Evolutionary conservation across 192 early-diverging fungal species (phyloP).

Genomic region (Backusella parvicylindrica): DNA sequence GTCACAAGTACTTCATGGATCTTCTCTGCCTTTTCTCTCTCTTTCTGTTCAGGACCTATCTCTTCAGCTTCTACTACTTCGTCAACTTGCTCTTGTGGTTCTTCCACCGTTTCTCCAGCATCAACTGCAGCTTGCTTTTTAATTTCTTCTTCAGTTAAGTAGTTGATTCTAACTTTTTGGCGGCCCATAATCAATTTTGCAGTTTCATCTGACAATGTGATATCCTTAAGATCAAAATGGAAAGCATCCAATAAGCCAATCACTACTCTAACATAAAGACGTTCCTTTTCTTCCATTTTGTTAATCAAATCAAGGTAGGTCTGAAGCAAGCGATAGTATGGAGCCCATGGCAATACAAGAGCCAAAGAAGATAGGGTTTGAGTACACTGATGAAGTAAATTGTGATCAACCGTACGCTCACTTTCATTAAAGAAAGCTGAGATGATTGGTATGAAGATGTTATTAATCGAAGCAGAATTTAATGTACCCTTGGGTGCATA

Average conservation of each 20-base stretch:
- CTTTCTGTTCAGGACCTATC: conserved; percentile 28
- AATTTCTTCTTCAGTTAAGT: conserved; percentile 31
- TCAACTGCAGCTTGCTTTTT: conserved; percentile 37
- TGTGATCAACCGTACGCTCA: conserved; percentile 62
- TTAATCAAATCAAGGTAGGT: conserved; percentile 67
- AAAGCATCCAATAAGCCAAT: conserved; percentile 84
- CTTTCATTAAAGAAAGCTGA: conserved; percentile 85
- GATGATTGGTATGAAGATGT: conserved; percentile 83
- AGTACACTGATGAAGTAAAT: conserved; percentile 82
- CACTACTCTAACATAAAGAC: conserved; percentile 77
- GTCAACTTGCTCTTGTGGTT: conserved; percentile 26
- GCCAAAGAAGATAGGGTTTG: conserved; percentile 70
- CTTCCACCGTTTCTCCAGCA: conserved; percentile 22
- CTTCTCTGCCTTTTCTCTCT: conserved; percentile 38
- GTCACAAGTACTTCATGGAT: conserved; percentile 77
- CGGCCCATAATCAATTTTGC: conserved; percentile 37
- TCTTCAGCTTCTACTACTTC: conserved; percentile 35
- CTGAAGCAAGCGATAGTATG: conserved; percentile 77
- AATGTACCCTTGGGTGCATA: conserved; percentile 45
- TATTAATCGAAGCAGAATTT: conserved; percentile 45
- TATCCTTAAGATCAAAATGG: conserved; percentile 80
- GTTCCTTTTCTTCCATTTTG: conserved; percentile 69
- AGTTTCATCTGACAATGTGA: conserved; percentile 45
- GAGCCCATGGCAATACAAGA: conserved; percentile 72
- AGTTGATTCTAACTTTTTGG: conserved; percentile 43